Percentiles rank a stretch among this genome's conserved stretches.
Conservation (phyloP, 352 stramenopile genomes). For the Phytophthora palmivora region DNA sequence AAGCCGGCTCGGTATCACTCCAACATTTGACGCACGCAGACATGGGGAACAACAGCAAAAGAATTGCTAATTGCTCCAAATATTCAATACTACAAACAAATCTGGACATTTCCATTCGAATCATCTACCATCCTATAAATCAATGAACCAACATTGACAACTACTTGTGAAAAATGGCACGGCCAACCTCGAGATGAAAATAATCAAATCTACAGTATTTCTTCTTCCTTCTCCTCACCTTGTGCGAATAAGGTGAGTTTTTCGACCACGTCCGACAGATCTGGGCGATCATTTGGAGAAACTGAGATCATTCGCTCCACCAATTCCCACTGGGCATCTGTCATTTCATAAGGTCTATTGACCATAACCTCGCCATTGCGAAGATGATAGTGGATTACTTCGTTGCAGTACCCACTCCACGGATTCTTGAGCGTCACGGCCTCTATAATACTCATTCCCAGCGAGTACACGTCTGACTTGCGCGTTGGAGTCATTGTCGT, state of each 20-base stretch:
- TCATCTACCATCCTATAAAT: no score
- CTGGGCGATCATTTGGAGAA: not conserved
- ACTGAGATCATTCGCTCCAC: not conserved
- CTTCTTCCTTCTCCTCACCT: no score
- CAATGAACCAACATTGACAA: no score
- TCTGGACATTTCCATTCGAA: no score
- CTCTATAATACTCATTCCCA: not conserved
- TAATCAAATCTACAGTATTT: no score
- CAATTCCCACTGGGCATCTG: not conserved
- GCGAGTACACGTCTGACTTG: not conserved
- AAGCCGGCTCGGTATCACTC: no score
- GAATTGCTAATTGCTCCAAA: no score
- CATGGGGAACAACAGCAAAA: no score
- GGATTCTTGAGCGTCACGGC: not conserved
- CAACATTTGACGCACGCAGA: no score
- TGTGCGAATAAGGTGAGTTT: not conserved
- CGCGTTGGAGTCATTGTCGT: not conserved
- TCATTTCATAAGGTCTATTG: not conserved
- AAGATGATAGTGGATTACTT: not conserved
- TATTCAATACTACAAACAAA: no score
- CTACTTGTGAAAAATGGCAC: no score
- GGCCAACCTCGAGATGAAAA: no score
- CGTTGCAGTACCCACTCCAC: not conserved
- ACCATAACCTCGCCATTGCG: not conserved
- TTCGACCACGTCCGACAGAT: not conserved